These are phyloP conservation scores for Penicillium sp. DNA, from an alignment of 2,329 filamentous ascomycete species.

Conservation along the genomic window DNA sequence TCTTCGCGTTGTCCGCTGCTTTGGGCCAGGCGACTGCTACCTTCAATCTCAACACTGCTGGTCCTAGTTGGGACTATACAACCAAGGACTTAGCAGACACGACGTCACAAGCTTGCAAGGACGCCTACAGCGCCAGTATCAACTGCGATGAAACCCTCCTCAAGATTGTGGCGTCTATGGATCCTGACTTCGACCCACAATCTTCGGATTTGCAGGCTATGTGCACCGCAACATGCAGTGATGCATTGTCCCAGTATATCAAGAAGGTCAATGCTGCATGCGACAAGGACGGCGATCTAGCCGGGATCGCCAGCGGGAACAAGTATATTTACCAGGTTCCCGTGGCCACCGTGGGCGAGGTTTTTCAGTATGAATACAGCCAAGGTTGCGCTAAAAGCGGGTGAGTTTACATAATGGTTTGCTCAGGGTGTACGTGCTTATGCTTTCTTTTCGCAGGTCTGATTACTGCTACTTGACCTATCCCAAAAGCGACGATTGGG, in stretches of 20 bases:
- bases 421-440: constrained; percentile 7
- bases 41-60: constrained; percentile 31
- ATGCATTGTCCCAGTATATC: constrained; percentile 28
- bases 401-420: neutral
- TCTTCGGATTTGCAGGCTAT: constrained; percentile 25
- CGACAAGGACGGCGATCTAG: constrained; percentile 27
- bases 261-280: constrained; percentile 28
- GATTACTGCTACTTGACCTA: constrained; percentile 29
- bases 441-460: constrained; percentile 16
- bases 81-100: constrained; percentile 31
- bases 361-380: constrained; percentile 29
- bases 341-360: constrained; percentile 21
- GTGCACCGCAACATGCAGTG: constrained; percentile 28
- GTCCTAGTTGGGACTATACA: constrained; percentile 34
- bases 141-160: constrained; percentile 33
- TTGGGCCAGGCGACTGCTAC: constrained; percentile 18
- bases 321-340: constrained; percentile 13
- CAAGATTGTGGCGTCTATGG: constrained; percentile 31
- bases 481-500: constrained; percentile 17
- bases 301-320: constrained; percentile 17
- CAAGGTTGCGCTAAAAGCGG: constrained; percentile 21
- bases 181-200: constrained; percentile 28
- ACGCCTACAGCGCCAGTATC: constrained; percentile 31
- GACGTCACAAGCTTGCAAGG: constrained; percentile 32
- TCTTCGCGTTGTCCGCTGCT: constrained; percentile 18